A percentile compares a stretch with the other conserved stretches of the same genome.
Evolutionary conservation across 306 rosid species (phyloP).

Genomic region (Echinosophora koreensis): DNA sequence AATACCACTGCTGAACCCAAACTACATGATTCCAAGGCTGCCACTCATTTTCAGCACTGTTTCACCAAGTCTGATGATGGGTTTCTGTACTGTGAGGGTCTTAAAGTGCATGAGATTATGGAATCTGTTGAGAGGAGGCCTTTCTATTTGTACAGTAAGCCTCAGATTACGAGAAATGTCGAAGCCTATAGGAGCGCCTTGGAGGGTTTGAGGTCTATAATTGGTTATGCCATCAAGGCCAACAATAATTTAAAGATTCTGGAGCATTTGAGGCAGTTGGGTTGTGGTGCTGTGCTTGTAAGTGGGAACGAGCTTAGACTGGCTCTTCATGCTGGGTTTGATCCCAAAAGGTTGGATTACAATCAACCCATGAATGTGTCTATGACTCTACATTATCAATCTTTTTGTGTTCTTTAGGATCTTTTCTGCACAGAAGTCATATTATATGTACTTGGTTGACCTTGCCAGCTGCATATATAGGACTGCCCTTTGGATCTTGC

Average conservation of each 20-base stretch:
- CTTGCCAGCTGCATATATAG: background rate
- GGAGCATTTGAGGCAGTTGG: constrained; percentile 84
- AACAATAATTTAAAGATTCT: constrained; percentile 89
- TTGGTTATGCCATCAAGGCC: constrained; percentile 95
- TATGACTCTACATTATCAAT: background rate
- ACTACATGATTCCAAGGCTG: constrained; percentile 37
- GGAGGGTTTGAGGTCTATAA: constrained; percentile 75
- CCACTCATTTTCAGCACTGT: constrained; percentile 65
- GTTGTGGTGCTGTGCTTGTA: constrained; percentile 98
- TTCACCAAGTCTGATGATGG: constrained; percentile 86
- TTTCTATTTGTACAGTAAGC: constrained; percentile 89
- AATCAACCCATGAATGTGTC: background rate
- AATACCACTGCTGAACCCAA: constrained; percentile 49
- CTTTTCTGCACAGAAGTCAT: background rate
- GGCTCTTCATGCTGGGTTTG: constrained; percentile 88
- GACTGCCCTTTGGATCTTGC: background rate
- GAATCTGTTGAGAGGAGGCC: constrained; percentile 90
- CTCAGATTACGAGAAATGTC: constrained; percentile 85
- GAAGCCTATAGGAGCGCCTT: constrained; percentile 81
- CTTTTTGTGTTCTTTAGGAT: background rate
- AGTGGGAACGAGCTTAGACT: constrained; percentile 91
- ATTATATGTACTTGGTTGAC: background rate
- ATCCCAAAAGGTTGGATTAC: constrained; percentile 73
- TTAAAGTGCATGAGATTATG: constrained; percentile 84
- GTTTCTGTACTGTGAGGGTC: constrained; percentile 72